phyloP scores from a whole-genome alignment of 257 asterid genomes.

The Solanum pennellii region DNA sequence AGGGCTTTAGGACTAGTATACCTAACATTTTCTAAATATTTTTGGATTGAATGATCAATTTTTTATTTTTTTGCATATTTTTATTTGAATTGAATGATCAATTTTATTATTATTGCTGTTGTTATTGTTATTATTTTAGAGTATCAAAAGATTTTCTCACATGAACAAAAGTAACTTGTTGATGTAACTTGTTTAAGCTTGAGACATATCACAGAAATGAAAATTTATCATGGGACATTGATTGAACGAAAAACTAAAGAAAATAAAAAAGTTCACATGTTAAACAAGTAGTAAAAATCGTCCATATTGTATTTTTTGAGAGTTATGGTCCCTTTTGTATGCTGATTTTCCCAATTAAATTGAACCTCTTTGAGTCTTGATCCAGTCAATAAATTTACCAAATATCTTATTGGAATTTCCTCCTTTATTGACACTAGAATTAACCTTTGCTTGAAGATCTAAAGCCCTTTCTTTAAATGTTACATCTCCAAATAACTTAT shows the following conservation, averaged over 20 bases:
- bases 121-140: too few species aligned
- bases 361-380: slow-evolving; percentile 6
- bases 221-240: neutral
- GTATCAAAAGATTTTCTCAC: neutral
- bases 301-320: neutral
- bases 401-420: slow-evolving; percentile 27
- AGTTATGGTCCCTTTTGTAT: neutral
- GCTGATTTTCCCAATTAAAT: neutral
- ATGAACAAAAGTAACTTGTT: neutral
- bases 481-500: slow-evolving; percentile 11
- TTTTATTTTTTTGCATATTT: too few species aligned
- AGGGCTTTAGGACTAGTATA: neutral
- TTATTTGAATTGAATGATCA: too few species aligned
- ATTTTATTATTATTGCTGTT: too few species aligned
- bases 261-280: neutral
- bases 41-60: neutral
- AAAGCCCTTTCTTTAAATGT: slow-evolving; percentile 10
- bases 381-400: slow-evolving; percentile 28
- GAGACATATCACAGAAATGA: neutral
- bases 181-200: neutral
- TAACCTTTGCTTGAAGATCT: slow-evolving; percentile 18
- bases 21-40: neutral
- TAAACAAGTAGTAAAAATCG: neutral
- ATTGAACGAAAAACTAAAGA: neutral
- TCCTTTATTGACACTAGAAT: slow-evolving; percentile 10